Evolutionary conservation across 805 yeast genomes (phyloP), one percentile per base, ranked within the genome.

Genomic region (Saccharomycopsis javanensis): DNA sequence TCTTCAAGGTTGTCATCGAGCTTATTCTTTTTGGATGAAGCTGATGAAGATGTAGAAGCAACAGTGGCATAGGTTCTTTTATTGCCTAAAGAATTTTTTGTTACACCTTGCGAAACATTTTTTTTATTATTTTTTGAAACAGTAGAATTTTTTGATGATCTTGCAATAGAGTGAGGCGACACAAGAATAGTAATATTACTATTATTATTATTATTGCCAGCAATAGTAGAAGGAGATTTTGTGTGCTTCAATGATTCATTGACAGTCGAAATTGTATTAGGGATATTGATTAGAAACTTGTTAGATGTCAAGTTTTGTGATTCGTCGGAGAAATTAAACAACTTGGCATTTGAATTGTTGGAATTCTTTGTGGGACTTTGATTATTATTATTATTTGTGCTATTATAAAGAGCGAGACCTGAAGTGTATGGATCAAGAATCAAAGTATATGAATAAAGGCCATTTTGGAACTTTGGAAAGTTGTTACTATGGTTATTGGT

Each of bases 351-450:
- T 6, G 42, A 15, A 5, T 30, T 28, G 7, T 15, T 51, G 18
- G 18, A 42, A 38, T 55, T 55, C 23, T 42, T 55, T 13, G 48
- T 15, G 27, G 48, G 48, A n/a, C 28, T 23, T 8, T 42, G 35
- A 28, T 52, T 48, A 23, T 50, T 52, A 30, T 55, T 55, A 33
- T 58, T 55, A 27, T 45, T 52, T 50, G 53, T 52, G 28, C 35
- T 33, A n/a, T 50, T 37, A 30, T 58, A 55, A 27, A 50, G 50
- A 5, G 42, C 38, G 16, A 53, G 53, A 37, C 57, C 53, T 3
- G 60, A 51, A 11, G 59, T 55, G 38, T 56, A 57, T 15, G 60
- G 62, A 46, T 60, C 60, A 30, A 60, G 54, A 30, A 46, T 27
- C 37, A 53, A 31, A n/a, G 56, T 38, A 42, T 53, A 58, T 3